Base-by-base conservation (phyloP, 805 yeast genomes). In the Lachancea thermotolerans region DNA sequence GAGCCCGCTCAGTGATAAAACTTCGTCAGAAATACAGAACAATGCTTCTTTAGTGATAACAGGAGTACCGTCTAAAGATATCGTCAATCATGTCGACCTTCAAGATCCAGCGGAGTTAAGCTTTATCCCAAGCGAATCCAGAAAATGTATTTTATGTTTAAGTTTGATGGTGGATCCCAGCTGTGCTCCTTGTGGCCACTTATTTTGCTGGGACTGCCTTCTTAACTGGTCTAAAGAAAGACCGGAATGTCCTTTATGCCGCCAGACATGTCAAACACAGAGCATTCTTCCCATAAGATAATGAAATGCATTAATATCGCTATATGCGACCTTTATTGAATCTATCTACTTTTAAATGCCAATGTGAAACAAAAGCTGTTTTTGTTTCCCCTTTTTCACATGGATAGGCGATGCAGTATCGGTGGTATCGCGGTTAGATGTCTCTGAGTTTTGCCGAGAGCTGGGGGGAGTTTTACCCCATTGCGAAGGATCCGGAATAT, bases 191-290 rank as follows among this genome's bases (percentile, higher is more conserved):
- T 91, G 99, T 65, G 99, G 98, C 0, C 99, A 91, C 62, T 47
- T 87, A 12, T 91, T 86, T 62, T 91, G 99, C 65, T 91, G 98
- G 97, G 72, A 70, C 6, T 91, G 98, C 61, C 79, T 89, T 4
- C 72, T 80, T 6, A 95, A 85, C 54, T 91, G 98, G 98, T 78
- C 89, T 47, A 72, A 87, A 50, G 96, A 89, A 52, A 69, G 76
- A 48, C 82, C 88, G 0, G 96, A 89, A 58, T 91, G 99, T 60
- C 98, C 99, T 0, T 68, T 93, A 25, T 93, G 98, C 59, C 66
- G 98, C 44, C 93, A 83, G 51, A 72, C 82, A 75, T 63, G 65
- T 28, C 40, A 14, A n/a, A 30, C 25, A 27, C 39, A 44, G 30
- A 36, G 38, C 31, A 39, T 44, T 9, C 28, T 44, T n/a, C 43